Evolutionary conservation across 2,329 filamentous ascomycete species (phyloP), one percentile per base, ranked within the genome.

Genomic region (Knufia petricola): DNA sequence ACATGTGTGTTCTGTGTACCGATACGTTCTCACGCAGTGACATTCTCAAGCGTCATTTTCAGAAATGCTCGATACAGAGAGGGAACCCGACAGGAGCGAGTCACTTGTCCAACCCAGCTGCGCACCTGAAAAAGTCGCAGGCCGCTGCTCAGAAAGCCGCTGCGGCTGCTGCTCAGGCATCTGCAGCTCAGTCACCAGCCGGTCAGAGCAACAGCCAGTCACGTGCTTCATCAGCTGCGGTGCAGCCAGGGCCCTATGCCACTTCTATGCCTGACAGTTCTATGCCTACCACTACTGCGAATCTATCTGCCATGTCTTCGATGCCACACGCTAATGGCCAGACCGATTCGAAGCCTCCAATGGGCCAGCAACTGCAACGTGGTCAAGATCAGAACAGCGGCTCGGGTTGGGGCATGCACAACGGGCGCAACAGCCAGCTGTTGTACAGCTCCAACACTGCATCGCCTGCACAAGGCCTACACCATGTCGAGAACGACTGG

Each of bases 21-120:
- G 92, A 96, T 69, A 96, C 89, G 28, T 98, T 98, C 70, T 95
- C 87, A 42, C 84, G 92, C 66, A 95, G 88, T 75, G 92, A 98
- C 65, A 96, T 98, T 57, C 73, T 98, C 61, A 98, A 98, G 76
- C 87, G 92, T 57, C 92, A 98, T 71, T 98, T 96, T 70, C 89
- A 95, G 69, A 98, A 98, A 74, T 98, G 92, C 72, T 95, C 92
- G 32, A 87, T 95, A 57, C 83, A 92, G 61, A 84, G 92, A 64
- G 92, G 92, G 50, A 96, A 96, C 69, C 90, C 92, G 47, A 95
- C 88, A 13, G 89, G 89, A 59, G 87, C 87, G 55, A 95, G 86
- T 63, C 92, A 98, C 71, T 70, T 98, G 67, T 94, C 89, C 59
- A 88, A 95, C 69, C 87, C 88, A 30, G 85, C 90, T 68, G 85